Base-by-base conservation (phyloP, 345 rosid genomes). In the Citrus glauca region DNA sequence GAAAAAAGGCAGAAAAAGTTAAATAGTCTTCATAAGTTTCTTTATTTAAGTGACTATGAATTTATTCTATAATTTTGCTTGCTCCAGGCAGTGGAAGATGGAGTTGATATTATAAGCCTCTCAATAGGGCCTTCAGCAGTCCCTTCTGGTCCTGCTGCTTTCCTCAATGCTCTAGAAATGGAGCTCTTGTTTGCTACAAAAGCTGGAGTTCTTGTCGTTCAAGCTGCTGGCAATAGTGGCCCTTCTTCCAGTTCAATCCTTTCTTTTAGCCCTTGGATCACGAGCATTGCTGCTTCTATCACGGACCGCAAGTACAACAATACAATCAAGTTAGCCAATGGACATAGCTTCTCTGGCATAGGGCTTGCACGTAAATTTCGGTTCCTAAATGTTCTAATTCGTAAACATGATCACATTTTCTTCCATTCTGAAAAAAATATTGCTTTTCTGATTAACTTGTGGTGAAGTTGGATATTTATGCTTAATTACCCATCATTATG, bases 221-320 rank as follows among this genome's bases (percentile, higher is more conserved):
- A 87, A 85, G 88, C 88, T 25, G 90, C 87, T 20, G 88, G 88
- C 30, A 87, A 87, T 78, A 82, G 88, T 13, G 88, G 88, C 71
- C 90, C 88, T 72, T 78, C 86, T 65, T 66, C 86, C 56, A 83
- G 84, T 80, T 87, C 90, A 69, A 81, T 87, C 77, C 82, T 87
- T 42, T 85, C 90, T 67, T 85, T 87, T 76, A 87, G 90, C 77
- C 90, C 88, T 17, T 87, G 90, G 90, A 85, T 85, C 81, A 82
- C 85, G 25, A 85, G 84, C 73, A 83, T 80, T 80, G 85, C 90
- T 78, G 88, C 90, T 55, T 83, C 87, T 50, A 65, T 74, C 77
- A 85, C 86, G n/a, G 88, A 85, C 67, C 84, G 90, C 64, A 83
- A 76, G 76, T 83, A 85, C 69, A 83, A 69, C 72, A 85, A 77